Conservation (phyloP, 768 basidiomycete genomes). For the Favolaschia claudopus region DNA sequence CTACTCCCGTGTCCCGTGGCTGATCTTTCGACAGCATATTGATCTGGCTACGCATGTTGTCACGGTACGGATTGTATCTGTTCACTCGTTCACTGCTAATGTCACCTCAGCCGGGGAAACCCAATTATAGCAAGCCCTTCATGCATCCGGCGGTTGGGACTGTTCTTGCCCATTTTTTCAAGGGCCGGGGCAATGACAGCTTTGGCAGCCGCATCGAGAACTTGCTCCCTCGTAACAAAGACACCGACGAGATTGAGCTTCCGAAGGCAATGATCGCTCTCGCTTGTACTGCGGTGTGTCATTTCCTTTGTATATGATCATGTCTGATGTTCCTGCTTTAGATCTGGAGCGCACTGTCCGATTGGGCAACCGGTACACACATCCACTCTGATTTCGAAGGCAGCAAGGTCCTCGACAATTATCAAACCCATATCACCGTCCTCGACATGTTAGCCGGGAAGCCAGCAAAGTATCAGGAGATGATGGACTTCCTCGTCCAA, state of each 20-base stretch:
- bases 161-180: not conserved
- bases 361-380: not conserved
- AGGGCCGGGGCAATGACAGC: not conserved
- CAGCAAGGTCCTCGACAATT: not conserved
- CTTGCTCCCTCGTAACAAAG: not conserved
- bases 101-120: not conserved
- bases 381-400: not conserved
- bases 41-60: not conserved
- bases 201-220: not conserved
- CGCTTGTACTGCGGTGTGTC: not conserved
- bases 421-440: not conserved
- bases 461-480: not conserved
- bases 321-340: not conserved
- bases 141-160: not conserved
- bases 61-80: not conserved
- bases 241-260: not conserved
- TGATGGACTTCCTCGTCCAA: not conserved
- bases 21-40: not conserved
- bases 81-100: not conserved
- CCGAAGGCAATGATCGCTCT: not conserved
- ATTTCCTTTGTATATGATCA: too few species aligned
- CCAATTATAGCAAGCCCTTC: not conserved
- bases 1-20: too few species aligned
- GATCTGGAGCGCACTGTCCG: not conserved
- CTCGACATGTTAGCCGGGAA: not conserved